Evolutionary conservation across 129 eudicot genomes (phyloP).

Genomic region (Arctium minus): DNA sequence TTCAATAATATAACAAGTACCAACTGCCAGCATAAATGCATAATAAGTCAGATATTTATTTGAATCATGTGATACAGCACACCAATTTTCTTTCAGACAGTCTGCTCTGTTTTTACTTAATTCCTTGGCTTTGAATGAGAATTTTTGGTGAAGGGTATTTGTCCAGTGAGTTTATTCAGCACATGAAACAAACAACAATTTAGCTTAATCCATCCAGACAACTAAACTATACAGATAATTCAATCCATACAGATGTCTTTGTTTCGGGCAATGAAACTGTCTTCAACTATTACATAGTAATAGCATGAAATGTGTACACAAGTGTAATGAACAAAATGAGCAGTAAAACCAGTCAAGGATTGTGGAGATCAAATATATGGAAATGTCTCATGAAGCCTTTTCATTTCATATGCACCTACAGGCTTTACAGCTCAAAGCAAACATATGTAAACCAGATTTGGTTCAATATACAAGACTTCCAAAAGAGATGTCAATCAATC

Average conservation of each 20-base stretch:
- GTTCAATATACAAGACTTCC: neutral
- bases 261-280: neutral
- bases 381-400: neutral
- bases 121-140: neutral
- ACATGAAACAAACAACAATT: neutral
- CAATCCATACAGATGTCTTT: no score
- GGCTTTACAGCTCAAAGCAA: neutral
- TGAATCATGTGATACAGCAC: slow-evolving; percentile 30
- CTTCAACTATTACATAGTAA: neutral
- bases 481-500: slow-evolving; percentile 2
- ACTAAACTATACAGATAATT: no score
- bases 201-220: neutral
- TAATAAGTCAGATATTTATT: slow-evolving; percentile 24
- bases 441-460: neutral
- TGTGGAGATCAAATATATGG: neutral
- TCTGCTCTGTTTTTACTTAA: slow-evolving; percentile 8
- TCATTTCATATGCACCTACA: neutral
- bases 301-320: neutral
- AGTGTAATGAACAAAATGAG: neutral
- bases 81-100: neutral
- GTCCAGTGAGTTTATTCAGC: neutral
- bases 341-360: neutral
- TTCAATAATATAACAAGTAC: slow-evolving; percentile 15
- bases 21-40: slow-evolving; percentile 5
- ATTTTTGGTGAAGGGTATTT: slow-evolving; percentile 10